phyloP scores from a whole-genome alignment of 495 filamentous ascomycete genomes.

The Amniculicola lignicola region DNA sequence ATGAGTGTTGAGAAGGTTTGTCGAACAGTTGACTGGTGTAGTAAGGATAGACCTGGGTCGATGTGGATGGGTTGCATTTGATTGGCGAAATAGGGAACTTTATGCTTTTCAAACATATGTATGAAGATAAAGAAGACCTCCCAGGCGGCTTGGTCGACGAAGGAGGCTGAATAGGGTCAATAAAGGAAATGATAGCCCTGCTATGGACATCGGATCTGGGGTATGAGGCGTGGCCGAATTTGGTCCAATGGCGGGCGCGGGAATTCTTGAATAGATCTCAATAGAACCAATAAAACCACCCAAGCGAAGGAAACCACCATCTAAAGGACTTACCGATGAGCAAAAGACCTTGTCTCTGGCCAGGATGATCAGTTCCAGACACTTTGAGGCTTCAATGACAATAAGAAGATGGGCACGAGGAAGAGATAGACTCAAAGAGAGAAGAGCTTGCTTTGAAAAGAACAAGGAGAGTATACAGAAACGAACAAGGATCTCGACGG shows the following conservation, averaged over 20 bases:
- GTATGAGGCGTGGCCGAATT: too few relatives aligned
- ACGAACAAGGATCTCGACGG: constrained; percentile 11
- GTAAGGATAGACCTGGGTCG: constrained; percentile 5
- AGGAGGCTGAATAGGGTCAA: constrained; percentile 12
- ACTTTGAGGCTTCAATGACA: too few relatives aligned
- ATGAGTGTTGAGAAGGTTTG: constrained; percentile 10
- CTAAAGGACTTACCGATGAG: too few relatives aligned
- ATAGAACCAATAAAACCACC: too few relatives aligned
- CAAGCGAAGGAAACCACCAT: too few relatives aligned
- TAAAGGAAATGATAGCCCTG: too few relatives aligned
- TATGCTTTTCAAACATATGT: neutral
- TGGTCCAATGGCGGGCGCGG: too few relatives aligned
- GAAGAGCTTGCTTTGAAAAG: neutral
- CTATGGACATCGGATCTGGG: too few relatives aligned
- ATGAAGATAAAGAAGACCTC: neutral
- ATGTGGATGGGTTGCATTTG: neutral
- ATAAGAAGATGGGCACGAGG: neutral
- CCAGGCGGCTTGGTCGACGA: neutral
- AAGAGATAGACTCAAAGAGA: neutral
- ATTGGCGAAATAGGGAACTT: constrained; percentile 5
- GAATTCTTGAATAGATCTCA: constrained; percentile 7
- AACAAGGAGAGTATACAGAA: neutral
- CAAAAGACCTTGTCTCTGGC: too few relatives aligned
- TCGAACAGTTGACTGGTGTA: neutral
- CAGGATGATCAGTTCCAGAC: too few relatives aligned